Evolutionary conservation across 768 basidiomycete species (phyloP).

Genomic region (Lentinula aciculospora): DNA sequence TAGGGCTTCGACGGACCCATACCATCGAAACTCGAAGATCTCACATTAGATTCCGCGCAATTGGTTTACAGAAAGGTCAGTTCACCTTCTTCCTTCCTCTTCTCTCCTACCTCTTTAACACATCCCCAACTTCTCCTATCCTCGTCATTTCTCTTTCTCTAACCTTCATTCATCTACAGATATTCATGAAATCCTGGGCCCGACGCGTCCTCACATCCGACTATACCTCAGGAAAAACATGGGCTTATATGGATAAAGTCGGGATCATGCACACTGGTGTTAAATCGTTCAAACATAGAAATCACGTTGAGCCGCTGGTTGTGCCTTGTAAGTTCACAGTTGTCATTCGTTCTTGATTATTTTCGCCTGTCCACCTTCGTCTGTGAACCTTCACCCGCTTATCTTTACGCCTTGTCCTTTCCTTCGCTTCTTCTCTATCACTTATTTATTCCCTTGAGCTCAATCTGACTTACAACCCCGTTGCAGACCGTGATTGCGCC

Average conservation of each 20-base stretch:
- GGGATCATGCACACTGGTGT: conserved; percentile 46
- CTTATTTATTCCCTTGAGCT: conserved; percentile 16
- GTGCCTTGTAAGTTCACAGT: conserved; percentile 25
- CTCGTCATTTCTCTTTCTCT: neutral
- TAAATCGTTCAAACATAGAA: conserved; percentile 34
- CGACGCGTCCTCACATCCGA: conserved; percentile 34
- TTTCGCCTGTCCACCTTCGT: no score
- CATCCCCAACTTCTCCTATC: no score
- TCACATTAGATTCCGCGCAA: conserved; percentile 37
- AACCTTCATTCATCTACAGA: conserved; percentile 20
- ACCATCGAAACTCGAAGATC: conserved; percentile 31
- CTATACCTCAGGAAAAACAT: conserved; percentile 33
- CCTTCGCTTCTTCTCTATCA: conserved; percentile 5
- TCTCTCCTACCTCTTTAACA: no score
- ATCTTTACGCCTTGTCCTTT: no score
- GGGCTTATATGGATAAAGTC: conserved; percentile 39
- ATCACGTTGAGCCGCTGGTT: conserved; percentile 23
- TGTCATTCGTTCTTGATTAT: no score
- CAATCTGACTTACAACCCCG: conserved; percentile 14
- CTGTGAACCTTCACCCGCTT: no score
- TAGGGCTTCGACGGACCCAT: conserved; percentile 35
- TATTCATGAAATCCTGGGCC: conserved; percentile 29
- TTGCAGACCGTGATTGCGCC: conserved; percentile 32
- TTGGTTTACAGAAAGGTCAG: conserved; percentile 40
- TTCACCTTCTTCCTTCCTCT: conserved; percentile 19